phyloP scores from a whole-genome alignment of 306 rosid genomes.

The Adenanthera pavonina region DNA sequence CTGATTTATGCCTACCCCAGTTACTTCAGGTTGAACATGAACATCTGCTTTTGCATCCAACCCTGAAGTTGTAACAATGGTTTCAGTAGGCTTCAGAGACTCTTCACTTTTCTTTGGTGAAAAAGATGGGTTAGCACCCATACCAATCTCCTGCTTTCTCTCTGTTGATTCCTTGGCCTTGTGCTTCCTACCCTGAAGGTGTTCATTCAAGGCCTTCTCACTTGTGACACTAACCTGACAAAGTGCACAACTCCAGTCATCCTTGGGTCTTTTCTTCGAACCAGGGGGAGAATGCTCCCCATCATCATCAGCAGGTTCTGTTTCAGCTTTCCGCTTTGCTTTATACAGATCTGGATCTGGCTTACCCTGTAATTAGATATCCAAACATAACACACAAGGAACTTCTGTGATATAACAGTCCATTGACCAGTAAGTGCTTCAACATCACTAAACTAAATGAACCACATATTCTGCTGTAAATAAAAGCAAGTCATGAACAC shows the following conservation, averaged over 20 bases:
- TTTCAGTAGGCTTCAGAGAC: conserved; percentile 21
- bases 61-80: conserved; percentile 15
- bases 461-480: not conserved
- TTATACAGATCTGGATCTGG: conserved; percentile 44
- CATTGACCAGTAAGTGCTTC: conserved; percentile 33
- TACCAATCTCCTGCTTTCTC: conserved; percentile 25
- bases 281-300: conserved; percentile 31
- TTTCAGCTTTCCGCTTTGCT: conserved; percentile 53
- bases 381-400: conserved; percentile 34
- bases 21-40: not conserved
- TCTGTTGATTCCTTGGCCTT: conserved; percentile 55
- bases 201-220: conserved; percentile 48
- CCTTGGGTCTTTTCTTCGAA: conserved; percentile 52
- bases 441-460: not conserved
- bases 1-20: conserved; percentile 8
- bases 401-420: not conserved
- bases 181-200: conserved; percentile 77
- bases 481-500: not conserved
- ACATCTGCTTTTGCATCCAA: conserved; percentile 28
- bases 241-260: conserved; percentile 67
- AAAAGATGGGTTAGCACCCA: conserved; percentile 19
- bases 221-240: conserved; percentile 52
- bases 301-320: conserved; percentile 9
- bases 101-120: conserved; percentile 27
- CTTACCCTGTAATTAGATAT: conserved; percentile 61